Evolutionary conservation across 495 filamentous ascomycete species (phyloP).

Genomic region (Aspergillus asperescens): DNA sequence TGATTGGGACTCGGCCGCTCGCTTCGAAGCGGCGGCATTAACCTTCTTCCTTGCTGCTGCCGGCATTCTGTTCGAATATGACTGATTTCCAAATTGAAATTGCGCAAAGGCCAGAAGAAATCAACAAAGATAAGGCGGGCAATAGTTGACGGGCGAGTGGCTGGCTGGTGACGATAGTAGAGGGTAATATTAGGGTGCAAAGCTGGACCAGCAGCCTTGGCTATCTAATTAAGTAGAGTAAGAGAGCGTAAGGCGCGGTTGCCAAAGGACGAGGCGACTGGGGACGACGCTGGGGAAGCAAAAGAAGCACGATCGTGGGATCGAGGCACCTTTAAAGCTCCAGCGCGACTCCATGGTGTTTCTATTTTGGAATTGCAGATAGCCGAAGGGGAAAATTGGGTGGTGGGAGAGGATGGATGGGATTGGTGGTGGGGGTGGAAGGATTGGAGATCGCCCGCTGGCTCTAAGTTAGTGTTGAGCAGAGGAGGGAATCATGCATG

Average conservation of each 20-base stretch:
- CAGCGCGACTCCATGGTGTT: slow-evolving; percentile 19
- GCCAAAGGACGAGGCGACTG: slow-evolving; percentile 22
- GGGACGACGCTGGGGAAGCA: slow-evolving; percentile 14
- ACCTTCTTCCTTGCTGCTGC: slow-evolving; percentile 21
- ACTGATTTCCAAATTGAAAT: background rate
- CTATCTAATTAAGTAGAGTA: slow-evolving; percentile 20
- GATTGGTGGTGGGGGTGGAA: slow-evolving; percentile 10
- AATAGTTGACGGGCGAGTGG: slow-evolving; percentile 12
- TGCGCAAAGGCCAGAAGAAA: background rate
- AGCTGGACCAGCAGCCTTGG: slow-evolving; percentile 29
- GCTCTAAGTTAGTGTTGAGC: slow-evolving; percentile 7
- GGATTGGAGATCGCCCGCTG: slow-evolving; percentile 18
- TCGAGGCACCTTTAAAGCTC: slow-evolving; percentile 23
- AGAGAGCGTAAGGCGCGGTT: slow-evolving; percentile 24
- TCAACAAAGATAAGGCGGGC: slow-evolving; percentile 7
- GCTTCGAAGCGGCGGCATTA: slow-evolving; percentile 11
- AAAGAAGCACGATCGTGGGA: slow-evolving; percentile 25
- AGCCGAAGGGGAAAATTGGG: slow-evolving; percentile 18
- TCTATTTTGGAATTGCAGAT: slow-evolving; percentile 23
- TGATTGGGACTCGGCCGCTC: slow-evolving; percentile 14
- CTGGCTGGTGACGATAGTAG: slow-evolving; percentile 6
- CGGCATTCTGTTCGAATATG: slow-evolving; percentile 17
- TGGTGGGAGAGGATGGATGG: slow-evolving; percentile 14
- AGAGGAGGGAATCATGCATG: slow-evolving; percentile 15
- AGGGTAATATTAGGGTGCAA: slow-evolving; percentile 21